phyloP scores from a whole-genome alignment of 164 flowering plant genomes.

The Magnolia changhungtana region DNA sequence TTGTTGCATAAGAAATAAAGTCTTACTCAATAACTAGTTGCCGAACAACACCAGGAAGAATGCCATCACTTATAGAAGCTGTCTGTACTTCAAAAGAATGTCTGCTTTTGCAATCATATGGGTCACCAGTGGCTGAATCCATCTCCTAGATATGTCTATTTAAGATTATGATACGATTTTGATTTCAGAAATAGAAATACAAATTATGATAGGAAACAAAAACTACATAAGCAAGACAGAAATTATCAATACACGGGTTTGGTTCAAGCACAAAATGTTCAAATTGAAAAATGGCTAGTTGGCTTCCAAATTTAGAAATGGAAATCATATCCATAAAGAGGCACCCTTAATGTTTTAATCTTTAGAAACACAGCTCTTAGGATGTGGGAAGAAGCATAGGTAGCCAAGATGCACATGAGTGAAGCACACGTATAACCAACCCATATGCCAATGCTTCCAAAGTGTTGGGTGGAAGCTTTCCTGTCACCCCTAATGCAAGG shows the following conservation, averaged over 20 bases:
- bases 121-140: constrained; percentile 17
- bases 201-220: not conserved
- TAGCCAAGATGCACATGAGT: no score
- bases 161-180: not conserved
- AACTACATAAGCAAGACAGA: not conserved
- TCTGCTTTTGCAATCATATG: constrained; percentile 9
- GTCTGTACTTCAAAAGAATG: constrained; percentile 69
- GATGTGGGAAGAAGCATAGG: no score
- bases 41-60: constrained; percentile 85
- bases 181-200: not conserved
- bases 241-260: not conserved
- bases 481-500: no score
- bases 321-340: not conserved
- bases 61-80: constrained; percentile 76
- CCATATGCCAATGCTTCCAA: no score
- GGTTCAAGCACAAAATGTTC: not conserved
- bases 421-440: no score
- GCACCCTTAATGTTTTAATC: not conserved
- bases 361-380: not conserved
- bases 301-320: not conserved
- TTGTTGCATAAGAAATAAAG: not conserved
- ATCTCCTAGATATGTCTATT: constrained; percentile 35
- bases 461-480: no score
- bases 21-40: constrained; percentile 77
- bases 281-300: not conserved